Evolutionary conservation across 495 filamentous ascomycete species (phyloP).

Genomic region (Cercophora scortea): DNA sequence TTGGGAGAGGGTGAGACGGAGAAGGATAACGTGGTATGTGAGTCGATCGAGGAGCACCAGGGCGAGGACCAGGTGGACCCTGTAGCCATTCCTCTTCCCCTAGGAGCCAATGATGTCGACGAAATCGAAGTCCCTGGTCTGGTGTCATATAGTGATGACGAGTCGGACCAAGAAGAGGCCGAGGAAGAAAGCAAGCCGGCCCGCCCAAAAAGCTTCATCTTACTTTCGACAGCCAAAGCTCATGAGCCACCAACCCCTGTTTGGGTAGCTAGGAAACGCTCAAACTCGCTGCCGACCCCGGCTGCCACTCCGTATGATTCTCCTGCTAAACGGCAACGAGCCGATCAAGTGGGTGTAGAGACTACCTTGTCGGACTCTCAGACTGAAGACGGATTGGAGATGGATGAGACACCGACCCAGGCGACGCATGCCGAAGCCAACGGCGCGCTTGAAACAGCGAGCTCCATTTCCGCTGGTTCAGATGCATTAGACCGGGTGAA

Average conservation of each 20-base stretch:
- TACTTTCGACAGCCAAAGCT: constrained; percentile 22
- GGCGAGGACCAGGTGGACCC: constrained; percentile 31
- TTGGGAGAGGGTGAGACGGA: background rate
- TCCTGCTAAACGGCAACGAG: background rate
- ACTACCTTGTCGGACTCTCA: background rate
- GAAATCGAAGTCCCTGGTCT: constrained; percentile 69
- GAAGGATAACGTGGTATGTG: constrained; percentile 4
- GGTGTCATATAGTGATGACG: constrained; percentile 49
- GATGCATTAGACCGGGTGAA: background rate
- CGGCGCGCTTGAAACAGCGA: background rate
- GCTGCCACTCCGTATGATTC: constrained; percentile 15
- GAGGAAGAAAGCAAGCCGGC: constrained; percentile 14
- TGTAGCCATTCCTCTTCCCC: constrained; percentile 50
- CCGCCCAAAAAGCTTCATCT: constrained; percentile 57
- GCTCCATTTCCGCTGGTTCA: background rate
- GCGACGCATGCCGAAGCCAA: background rate
- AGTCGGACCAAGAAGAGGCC: constrained; percentile 44
- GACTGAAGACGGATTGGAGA: background rate
- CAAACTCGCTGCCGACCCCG: constrained; percentile 46
- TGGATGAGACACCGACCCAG: background rate
- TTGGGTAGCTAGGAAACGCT: constrained; percentile 39
- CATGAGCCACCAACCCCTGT: constrained; percentile 17
- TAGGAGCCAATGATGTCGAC: constrained; percentile 58
- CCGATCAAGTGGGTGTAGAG: background rate
- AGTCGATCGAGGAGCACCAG: constrained; percentile 17